Evolutionary conservation across 345 rosid species (phyloP).

Genomic region (Arabis hirsuta): DNA sequence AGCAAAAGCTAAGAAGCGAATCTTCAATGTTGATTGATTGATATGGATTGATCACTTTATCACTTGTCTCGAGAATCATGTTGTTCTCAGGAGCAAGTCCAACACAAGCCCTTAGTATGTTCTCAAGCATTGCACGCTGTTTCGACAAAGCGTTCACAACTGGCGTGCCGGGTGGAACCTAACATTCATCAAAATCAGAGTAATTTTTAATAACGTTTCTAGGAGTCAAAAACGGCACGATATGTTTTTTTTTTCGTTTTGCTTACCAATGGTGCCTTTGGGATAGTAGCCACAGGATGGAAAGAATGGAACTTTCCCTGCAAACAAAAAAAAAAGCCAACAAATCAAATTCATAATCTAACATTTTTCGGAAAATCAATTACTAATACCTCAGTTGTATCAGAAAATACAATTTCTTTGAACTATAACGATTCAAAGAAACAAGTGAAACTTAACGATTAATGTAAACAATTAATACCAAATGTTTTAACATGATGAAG

Average conservation of each 20-base stretch:
- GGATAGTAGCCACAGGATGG: constrained; percentile 96
- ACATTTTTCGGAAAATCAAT: not conserved
- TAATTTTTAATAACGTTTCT: not conserved
- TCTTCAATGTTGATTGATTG: not conserved
- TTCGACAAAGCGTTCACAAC: constrained; percentile 97
- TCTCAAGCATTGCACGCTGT: constrained; percentile 99
- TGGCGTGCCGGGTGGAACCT: constrained; percentile 99
- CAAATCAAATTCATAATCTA: constrained; percentile 6
- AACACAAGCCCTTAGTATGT: constrained; percentile 90
- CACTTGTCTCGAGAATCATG: constrained; percentile 98
- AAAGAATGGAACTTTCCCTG: constrained; percentile 97
- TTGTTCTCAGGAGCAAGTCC: constrained; percentile 99
- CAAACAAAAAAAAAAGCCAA: not conserved
- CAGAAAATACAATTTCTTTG: too few relatives aligned
- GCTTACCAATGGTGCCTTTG: constrained; percentile 95
- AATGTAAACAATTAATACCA: not conserved
- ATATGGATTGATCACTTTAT: constrained; percentile 25
- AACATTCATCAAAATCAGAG: constrained; percentile 22
- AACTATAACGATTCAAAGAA: not conserved
- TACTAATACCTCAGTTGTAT: not conserved
- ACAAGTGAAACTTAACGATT: not conserved
- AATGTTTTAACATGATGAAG: not conserved
- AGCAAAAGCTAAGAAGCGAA: constrained; percentile 1
- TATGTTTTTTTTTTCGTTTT: constrained; percentile 19
- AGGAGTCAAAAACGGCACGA: constrained; percentile 20